phyloP scores from a whole-genome alignment of 2,329 filamentous ascomycete species.

The Pseudopyrenochaeta lycopersici region DNA sequence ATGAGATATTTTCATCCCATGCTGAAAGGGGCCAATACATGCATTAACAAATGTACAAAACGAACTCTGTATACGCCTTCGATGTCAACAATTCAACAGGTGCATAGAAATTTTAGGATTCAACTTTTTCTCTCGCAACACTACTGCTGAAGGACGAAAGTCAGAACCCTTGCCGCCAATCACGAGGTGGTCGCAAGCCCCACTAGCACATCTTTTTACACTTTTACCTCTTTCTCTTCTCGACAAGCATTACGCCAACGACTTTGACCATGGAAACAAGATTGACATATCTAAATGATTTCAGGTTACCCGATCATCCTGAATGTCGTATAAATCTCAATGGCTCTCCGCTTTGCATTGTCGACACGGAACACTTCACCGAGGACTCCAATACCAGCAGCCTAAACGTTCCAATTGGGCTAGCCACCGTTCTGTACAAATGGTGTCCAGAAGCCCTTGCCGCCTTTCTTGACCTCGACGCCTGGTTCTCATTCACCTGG shows the following conservation, averaged over 20 bases:
- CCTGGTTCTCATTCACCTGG: conserved; percentile 37
- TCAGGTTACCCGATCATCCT: conserved; percentile 23
- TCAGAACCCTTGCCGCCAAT: not conserved
- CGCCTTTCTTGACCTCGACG: conserved; percentile 32
- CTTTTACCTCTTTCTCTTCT: conserved; percentile 6
- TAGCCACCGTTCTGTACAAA: conserved; percentile 29
- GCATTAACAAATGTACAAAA: too few species aligned
- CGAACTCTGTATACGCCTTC: too few species aligned
- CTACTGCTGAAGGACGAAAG: too few species aligned
- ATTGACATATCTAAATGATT: conserved; percentile 6
- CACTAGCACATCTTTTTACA: conserved; percentile 9
- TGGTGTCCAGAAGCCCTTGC: conserved; percentile 27
- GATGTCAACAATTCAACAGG: too few species aligned
- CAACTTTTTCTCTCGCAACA: too few species aligned
- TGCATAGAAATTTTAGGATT: too few species aligned
- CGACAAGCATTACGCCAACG: not conserved
- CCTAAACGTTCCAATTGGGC: conserved; percentile 16
- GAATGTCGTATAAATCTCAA: conserved; percentile 13
- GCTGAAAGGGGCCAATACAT: too few species aligned
- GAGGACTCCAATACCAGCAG: not conserved
- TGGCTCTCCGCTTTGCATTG: conserved; percentile 12
- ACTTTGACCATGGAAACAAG: conserved; percentile 5
- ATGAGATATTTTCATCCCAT: too few species aligned
- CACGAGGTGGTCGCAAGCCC: conserved; percentile 1
- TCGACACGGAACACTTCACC: conserved; percentile 6